phyloP scores from a whole-genome alignment of 2,329 filamentous ascomycete species.

The Botrytis fragariae region DNA sequence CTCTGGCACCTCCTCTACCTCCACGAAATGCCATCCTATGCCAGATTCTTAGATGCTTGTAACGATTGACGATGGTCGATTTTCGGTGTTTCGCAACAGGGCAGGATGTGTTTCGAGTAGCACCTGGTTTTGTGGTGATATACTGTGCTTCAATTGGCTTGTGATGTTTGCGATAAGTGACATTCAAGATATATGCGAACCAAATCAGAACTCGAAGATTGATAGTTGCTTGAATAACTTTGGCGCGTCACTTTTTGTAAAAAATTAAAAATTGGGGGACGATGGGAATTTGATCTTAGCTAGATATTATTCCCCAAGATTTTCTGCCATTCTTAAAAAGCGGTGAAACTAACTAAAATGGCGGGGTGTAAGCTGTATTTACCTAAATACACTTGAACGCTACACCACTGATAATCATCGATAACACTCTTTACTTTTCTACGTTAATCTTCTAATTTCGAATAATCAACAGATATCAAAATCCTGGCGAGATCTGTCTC shows the following conservation, averaged over 20 bases:
- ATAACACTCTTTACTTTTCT: not conserved
- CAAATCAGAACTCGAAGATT: not conserved
- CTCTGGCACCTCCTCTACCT: constrained; percentile 30
- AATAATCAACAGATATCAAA: not conserved
- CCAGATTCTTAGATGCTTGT: not conserved
- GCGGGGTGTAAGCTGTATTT: not conserved
- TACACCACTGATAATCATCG: not conserved
- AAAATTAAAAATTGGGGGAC: not conserved
- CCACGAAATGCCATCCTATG: constrained; percentile 32
- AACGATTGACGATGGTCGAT: not conserved
- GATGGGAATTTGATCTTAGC: not conserved
- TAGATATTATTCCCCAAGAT: not conserved
- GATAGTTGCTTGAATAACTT: not conserved
- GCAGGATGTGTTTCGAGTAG: not conserved
- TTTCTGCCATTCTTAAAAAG: not conserved
- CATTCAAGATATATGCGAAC: not conserved
- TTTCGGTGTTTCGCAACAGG: not conserved
- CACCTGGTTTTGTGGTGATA: not conserved
- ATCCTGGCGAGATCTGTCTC: not conserved
- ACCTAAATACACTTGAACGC: not conserved
- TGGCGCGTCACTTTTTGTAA: not conserved
- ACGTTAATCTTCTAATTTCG: not conserved
- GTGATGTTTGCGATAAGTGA: not conserved
- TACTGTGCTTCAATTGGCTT: not conserved
- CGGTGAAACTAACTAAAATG: not conserved